Evolutionary conservation across 73 alveolate species (phyloP).

Genomic region (Symbiodinium pilosum): DNA sequence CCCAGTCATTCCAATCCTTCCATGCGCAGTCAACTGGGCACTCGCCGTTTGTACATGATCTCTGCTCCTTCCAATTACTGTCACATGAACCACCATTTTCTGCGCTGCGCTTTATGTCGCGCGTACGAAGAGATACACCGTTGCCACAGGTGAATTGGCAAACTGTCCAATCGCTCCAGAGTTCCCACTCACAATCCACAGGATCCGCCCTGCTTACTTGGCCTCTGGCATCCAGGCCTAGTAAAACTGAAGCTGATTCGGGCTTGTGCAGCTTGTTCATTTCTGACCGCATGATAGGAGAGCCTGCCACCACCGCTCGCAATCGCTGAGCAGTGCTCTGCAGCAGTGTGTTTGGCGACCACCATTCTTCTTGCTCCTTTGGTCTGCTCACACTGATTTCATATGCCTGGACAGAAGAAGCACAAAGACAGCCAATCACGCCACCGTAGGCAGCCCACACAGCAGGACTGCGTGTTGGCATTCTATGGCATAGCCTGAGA

Average conservation of each 20-base stretch:
- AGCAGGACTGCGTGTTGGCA: constrained; percentile 1
- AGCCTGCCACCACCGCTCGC: not conserved
- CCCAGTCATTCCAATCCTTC: constrained; percentile 29
- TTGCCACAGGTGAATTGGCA: constrained; percentile 3
- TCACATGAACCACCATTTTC: not conserved
- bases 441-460: not conserved
- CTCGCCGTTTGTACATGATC: not conserved
- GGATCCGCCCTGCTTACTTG: not conserved
- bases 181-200: not conserved
- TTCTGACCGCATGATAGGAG: not conserved
- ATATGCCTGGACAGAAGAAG: not conserved
- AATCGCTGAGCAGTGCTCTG: not conserved
- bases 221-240: no score
- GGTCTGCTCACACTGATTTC: not conserved
- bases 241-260: not conserved
- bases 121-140: not conserved
- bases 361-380: not conserved
- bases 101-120: not conserved
- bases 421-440: not conserved
- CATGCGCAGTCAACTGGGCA: not conserved
- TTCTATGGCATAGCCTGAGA: constrained; percentile 12
- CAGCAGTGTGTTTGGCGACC: not conserved
- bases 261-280: not conserved
- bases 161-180: not conserved
- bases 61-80: not conserved